These are phyloP conservation scores for Xylaria nigripes DNA, from an alignment of 495 filamentous ascomycete genomes.

Conservation along the genomic window DNA sequence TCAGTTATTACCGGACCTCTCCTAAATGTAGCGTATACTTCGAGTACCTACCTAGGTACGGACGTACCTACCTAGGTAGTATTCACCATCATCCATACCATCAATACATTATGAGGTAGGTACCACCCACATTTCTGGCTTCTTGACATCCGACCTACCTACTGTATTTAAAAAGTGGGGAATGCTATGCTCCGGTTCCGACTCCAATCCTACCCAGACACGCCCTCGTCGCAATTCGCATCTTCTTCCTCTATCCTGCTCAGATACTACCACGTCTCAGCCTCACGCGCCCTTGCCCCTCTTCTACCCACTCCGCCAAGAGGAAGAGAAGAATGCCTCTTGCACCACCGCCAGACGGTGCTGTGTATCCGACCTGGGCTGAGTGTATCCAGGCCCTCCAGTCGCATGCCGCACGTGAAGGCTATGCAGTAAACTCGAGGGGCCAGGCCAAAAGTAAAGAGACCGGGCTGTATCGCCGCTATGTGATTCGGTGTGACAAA, in stretches of 20 bases:
- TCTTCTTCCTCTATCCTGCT: not conserved
- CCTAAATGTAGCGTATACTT: too few species aligned
- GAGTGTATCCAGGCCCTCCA: constrained; percentile 20
- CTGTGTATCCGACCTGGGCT: constrained; percentile 18
- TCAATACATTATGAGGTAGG: too few species aligned
- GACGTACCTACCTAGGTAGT: too few species aligned
- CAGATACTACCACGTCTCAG: not conserved
- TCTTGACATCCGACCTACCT: too few species aligned
- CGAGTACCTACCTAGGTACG: too few species aligned
- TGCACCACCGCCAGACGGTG: constrained; percentile 20
- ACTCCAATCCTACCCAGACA: not conserved
- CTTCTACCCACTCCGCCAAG: not conserved
- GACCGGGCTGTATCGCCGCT: constrained; percentile 24
- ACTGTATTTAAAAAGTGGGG: too few species aligned
- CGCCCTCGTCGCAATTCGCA: constrained; percentile 10
- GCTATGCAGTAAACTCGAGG: constrained; percentile 23
- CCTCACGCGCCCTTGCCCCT: not conserved
- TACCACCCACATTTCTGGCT: too few species aligned
- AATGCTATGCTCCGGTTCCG: not conserved
- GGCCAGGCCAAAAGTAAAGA: constrained; percentile 22
- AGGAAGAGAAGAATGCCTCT: constrained; percentile 14
- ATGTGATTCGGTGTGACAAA: constrained; percentile 26
- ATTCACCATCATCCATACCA: too few species aligned
- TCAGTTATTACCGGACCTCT: too few species aligned
- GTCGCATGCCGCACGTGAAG: constrained; percentile 21